Evolutionary conservation across 2,329 filamentous ascomycete species (phyloP).

Genomic region (Penicillium sp.): DNA sequence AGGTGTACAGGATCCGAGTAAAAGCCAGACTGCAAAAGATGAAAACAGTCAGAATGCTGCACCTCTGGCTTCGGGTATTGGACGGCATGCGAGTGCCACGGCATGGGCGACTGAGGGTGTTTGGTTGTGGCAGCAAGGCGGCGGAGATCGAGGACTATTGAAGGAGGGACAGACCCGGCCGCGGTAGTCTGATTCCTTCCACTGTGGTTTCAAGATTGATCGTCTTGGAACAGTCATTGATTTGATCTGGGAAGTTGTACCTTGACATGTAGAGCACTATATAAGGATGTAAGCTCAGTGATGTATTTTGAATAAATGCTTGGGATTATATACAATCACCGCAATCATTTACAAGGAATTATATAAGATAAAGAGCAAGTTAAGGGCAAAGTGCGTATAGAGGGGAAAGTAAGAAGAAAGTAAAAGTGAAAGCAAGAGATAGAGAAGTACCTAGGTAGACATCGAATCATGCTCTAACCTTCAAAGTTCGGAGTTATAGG

Average conservation of each 20-base stretch:
- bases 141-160: conserved; percentile 40
- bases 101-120: conserved; percentile 84
- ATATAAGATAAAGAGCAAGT: too few relatives aligned
- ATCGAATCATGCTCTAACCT: too few relatives aligned
- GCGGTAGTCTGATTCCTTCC: conserved; percentile 11
- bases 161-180: conserved; percentile 33
- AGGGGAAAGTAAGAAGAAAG: too few relatives aligned
- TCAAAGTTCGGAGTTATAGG: too few relatives aligned
- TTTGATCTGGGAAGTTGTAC: background rate
- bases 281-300: background rate
- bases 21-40: conserved; percentile 7
- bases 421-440: too few relatives aligned
- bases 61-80: conserved; percentile 28
- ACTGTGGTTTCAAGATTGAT: background rate
- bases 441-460: too few relatives aligned
- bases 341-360: background rate
- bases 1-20: conserved; percentile 43
- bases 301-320: background rate
- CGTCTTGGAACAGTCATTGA: background rate
- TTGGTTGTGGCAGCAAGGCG: conserved; percentile 78
- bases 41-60: background rate
- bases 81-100: conserved; percentile 68
- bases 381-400: too few relatives aligned
- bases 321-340: background rate
- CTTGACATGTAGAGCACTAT: background rate